phyloP scores from a whole-genome alignment of 129 eudicot species.

The Ambrosia artemisiifolia region DNA sequence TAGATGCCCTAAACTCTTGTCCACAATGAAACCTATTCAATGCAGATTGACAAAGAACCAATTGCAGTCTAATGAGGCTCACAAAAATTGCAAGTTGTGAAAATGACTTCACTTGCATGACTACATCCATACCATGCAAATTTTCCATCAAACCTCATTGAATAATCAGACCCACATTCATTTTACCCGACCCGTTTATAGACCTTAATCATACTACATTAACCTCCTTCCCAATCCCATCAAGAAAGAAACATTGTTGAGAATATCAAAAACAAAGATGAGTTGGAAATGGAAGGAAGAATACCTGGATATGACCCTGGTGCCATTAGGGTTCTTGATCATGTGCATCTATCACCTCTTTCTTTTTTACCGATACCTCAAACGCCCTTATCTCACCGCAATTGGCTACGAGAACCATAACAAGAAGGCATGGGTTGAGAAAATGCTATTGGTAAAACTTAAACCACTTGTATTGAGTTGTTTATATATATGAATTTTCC shows the following conservation, averaged over 20 bases:
- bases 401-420: slow-evolving; percentile 64
- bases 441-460: slow-evolving; percentile 48
- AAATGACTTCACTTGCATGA: slow-evolving; percentile 19
- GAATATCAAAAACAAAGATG: slow-evolving; percentile 23
- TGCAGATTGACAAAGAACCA: no score
- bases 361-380: slow-evolving; percentile 58
- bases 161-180: slow-evolving; percentile 20
- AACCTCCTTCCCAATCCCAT: neutral
- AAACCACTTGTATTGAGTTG: neutral
- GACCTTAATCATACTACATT: slow-evolving; percentile 13
- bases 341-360: slow-evolving; percentile 66
- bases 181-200: slow-evolving; percentile 9
- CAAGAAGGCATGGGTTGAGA: slow-evolving; percentile 69
- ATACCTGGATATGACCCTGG: slow-evolving; percentile 57
- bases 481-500: no score
- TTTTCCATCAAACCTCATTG: slow-evolving; percentile 28
- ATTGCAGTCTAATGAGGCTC: no score
- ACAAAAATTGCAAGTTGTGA: slow-evolving; percentile 21
- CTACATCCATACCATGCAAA: neutral
- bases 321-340: slow-evolving; percentile 60
- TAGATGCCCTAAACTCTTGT: no score
- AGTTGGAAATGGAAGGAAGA: slow-evolving; percentile 60
- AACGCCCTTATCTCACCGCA: slow-evolving; percentile 40
- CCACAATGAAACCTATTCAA: no score
- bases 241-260: neutral